Percentiles rank a stretch among this genome's conserved stretches.
Evolutionary conservation across 306 rosid species (phyloP).

Genomic region (Macrotyloma uniflorum): DNA sequence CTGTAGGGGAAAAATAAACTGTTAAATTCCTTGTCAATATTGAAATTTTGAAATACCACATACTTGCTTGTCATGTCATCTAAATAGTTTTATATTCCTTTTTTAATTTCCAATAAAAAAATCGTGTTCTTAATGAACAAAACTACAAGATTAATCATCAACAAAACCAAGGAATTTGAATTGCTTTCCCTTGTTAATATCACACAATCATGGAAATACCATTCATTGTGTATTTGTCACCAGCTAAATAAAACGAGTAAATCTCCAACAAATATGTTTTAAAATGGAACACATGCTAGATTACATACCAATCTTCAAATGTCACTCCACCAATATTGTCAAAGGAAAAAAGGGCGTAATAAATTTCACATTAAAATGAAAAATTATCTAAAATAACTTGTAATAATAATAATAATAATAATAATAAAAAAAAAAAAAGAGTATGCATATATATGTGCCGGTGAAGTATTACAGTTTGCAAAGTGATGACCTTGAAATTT

Average conservation of each 20-base stretch:
- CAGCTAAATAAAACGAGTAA: neutral
- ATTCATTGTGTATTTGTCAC: neutral
- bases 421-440: too few species aligned
- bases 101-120: neutral
- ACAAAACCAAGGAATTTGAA: neutral
- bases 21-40: neutral
- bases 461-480: conserved; percentile 12
- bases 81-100: neutral
- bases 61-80: conserved; percentile 1
- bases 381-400: neutral
- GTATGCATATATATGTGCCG: neutral
- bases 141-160: neutral
- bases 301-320: neutral
- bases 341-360: neutral
- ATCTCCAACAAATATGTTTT: neutral
- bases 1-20: neutral
- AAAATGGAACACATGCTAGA: neutral
- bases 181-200: neutral
- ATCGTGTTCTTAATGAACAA: neutral
- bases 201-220: neutral
- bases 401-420: too few species aligned
- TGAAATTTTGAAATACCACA: neutral
- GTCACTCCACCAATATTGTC: conserved; percentile 2
- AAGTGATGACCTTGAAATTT: conserved; percentile 2
- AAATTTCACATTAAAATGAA: neutral